phyloP scores from a whole-genome alignment of 2,329 filamentous ascomycete genomes.

The Colletotrichum tropicale region DNA sequence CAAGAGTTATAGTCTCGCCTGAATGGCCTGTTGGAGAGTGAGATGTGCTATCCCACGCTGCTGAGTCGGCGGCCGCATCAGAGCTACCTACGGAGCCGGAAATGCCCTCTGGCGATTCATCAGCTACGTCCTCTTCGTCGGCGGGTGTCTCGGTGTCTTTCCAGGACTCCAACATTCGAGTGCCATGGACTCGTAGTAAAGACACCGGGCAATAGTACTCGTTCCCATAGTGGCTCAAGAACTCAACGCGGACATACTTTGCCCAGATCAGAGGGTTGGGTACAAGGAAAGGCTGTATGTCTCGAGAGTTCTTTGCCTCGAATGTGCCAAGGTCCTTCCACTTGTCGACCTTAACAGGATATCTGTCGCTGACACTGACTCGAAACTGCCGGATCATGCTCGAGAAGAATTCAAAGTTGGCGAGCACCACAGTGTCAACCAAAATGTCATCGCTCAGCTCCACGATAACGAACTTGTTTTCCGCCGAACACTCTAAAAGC shows the following conservation, averaged over 20 bases:
- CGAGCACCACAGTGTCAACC: slow-evolving; percentile 94
- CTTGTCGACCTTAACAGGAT: slow-evolving; percentile 89
- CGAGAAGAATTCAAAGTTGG: slow-evolving; percentile 99
- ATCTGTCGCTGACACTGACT: slow-evolving; percentile 91
- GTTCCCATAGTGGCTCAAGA: slow-evolving; percentile 91
- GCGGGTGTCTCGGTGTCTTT: slow-evolving; percentile 74
- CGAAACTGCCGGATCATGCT: slow-evolving; percentile 93
- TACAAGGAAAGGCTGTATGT: slow-evolving; percentile 94
- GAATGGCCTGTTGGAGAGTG: background rate
- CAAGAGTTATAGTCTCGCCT: background rate
- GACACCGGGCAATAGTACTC: slow-evolving; percentile 97
- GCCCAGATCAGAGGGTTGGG: slow-evolving; percentile 96
- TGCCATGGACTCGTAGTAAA: slow-evolving; percentile 88
- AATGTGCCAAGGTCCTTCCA: slow-evolving; percentile 91
- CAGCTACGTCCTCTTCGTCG: slow-evolving; percentile 65
- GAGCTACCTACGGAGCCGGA: background rate
- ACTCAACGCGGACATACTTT: slow-evolving; percentile 89
- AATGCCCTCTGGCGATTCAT: slow-evolving; percentile 26
- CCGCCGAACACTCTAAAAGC: slow-evolving; percentile 85
- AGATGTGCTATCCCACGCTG: background rate
- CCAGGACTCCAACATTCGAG: slow-evolving; percentile 93
- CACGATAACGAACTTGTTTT: slow-evolving; percentile 93
- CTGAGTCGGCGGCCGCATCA: background rate
- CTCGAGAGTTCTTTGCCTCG: slow-evolving; percentile 88
- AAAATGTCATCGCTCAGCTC: slow-evolving; percentile 87